Evolutionary conservation across 306 rosid species (phyloP).

Genomic region (Prunus salicina): DNA sequence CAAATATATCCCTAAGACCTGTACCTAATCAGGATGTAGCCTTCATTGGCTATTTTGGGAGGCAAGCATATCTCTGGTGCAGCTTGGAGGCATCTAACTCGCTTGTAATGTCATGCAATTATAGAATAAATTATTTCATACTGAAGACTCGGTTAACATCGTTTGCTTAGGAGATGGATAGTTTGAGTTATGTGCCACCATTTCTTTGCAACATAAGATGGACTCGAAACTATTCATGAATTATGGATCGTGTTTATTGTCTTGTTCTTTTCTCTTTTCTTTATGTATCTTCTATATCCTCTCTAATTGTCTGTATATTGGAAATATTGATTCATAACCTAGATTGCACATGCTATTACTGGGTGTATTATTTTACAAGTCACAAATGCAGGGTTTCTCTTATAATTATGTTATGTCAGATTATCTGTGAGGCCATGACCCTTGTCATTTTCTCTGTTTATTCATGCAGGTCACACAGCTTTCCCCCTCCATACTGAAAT

Average conservation of each 20-base stretch:
- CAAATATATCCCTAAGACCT: background rate
- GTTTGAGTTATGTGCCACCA: background rate
- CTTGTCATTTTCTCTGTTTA: slow-evolving; percentile 9
- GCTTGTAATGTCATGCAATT: background rate
- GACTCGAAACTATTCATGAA: background rate
- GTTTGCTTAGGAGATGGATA: background rate
- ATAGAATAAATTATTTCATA: background rate
- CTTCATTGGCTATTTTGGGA: background rate
- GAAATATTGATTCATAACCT: background rate
- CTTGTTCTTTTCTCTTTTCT: background rate
- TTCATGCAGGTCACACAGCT: slow-evolving; percentile 88
- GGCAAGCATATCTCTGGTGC: background rate
- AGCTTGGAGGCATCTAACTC: background rate
- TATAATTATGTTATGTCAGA: background rate
- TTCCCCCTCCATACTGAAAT: slow-evolving; percentile 85
- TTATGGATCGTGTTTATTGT: too few relatives aligned
- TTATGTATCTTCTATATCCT: background rate
- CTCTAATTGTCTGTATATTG: background rate
- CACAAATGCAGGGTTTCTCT: background rate
- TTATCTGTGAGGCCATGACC: background rate
- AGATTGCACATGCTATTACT: background rate
- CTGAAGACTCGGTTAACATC: background rate
- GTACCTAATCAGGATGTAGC: background rate
- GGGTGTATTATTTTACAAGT: background rate
- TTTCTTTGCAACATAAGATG: background rate